phyloP scores from a whole-genome alignment of 164 flowering plant species.

The Taxillus chinensis region DNA sequence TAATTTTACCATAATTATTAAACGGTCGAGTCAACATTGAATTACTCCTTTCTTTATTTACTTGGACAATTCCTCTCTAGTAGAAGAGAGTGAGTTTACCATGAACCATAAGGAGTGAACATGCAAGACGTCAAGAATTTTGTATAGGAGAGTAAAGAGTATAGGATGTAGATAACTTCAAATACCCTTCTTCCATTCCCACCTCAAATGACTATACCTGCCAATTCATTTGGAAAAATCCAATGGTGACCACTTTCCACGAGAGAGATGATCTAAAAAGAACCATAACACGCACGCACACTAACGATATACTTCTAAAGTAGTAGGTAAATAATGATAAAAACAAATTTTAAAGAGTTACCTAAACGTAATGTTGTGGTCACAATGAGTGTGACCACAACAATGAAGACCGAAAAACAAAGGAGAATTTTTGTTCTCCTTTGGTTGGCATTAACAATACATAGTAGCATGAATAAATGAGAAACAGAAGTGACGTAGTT shows the following conservation, averaged over 20 bases:
- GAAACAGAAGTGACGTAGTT: too few relatives aligned
- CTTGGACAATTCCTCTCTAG: too few relatives aligned
- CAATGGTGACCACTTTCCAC: neutral
- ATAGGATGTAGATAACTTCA: conserved; percentile 88
- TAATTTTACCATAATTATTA: too few relatives aligned
- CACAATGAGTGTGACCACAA: too few relatives aligned
- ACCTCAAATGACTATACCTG: conserved; percentile 92
- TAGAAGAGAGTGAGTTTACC: conserved; percentile 56
- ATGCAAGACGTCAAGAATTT: conserved; percentile 41
- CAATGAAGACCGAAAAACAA: too few relatives aligned
- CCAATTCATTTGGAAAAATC: neutral
- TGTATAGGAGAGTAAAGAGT: conserved; percentile 69
- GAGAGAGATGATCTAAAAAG: neutral
- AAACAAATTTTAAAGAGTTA: conserved; percentile 15
- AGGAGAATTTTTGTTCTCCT: too few relatives aligned
- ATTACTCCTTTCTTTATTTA: too few relatives aligned
- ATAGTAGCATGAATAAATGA: too few relatives aligned
- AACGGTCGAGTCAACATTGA: too few relatives aligned
- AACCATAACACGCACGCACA: neutral
- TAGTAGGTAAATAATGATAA: too few relatives aligned
- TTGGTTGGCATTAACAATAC: too few relatives aligned
- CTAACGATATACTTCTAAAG: too few relatives aligned
- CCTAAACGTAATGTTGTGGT: conserved; percentile 75
- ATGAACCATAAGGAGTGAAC: conserved; percentile 79
- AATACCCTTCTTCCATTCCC: conserved; percentile 94